Base-by-base conservation (phyloP, 1,284 basidiomycete genomes). In the Mixia osmundae region DNA sequence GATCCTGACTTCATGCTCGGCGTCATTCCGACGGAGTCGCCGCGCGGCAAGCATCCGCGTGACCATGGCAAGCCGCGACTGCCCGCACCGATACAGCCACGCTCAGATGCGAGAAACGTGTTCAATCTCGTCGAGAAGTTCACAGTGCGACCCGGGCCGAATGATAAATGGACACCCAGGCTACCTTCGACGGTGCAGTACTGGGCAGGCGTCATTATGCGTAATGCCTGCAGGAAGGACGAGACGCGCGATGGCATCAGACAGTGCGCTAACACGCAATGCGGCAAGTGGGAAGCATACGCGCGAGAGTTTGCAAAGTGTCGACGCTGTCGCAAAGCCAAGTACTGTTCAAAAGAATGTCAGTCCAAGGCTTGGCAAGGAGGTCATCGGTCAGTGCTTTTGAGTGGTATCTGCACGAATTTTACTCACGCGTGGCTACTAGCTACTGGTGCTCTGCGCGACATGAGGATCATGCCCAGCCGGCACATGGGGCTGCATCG, bases 141-240 rank as follows among this genome's bases (percentile, higher is more conserved):
- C 61, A 95, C 89, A 0, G 87, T 87, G 61, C 71, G 82, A 31
- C 77, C 83, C 0, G 9, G n/a, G 14, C 71, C 76, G 15, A 69
- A 71, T 1, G 78, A 85, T 52, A 66, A 67, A 20, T 68, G 72
- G 46, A 60, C 79, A 41, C 67, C 68, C 5, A 69, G 70, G 25
- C 63, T 95, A 4, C 82, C 85, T 0, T 64, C 66, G 16, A 87
- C 95, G 56, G 91, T 97, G 35, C 83, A 95, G 59, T 95, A 94
- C 53, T 97, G 89, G 91, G 89, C 89, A 0, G 85, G 87, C 3
- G 89, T 95, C 10, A 94, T 95, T 51, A 97, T 97, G 89, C 69
- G 91, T 36, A 97, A 97, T 54, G 89, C 91, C 5, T 97, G 89
- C 59, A 65, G 89, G 54, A 97, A 97, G 63, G 89, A 97, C 52